Evolutionary conservation across 78 protist species (phyloP), one percentile per base, ranked within the genome.

Genomic region (Capsaspora owczarzaki): DNA sequence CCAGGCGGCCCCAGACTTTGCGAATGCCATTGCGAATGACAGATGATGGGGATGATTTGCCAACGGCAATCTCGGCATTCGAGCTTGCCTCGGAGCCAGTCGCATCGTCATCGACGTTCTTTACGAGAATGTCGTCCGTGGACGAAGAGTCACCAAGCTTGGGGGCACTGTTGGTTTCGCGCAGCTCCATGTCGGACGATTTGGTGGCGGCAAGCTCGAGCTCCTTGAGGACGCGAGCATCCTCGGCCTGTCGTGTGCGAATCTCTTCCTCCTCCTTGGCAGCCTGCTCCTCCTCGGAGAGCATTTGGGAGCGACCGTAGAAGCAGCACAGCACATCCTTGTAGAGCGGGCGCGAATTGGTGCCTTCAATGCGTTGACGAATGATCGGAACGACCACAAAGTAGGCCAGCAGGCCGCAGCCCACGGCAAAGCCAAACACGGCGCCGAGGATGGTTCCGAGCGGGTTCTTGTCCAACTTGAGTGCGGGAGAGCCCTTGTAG

Each of bases 401-500:
- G 25, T 56, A n/a, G 27, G 72, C 37, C 16, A 79, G n/a, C 37
- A 61, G 43, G 8, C 82, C 82, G 16, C 19, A 14, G 68, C n/a
- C 19, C 4, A 22, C 25, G 31, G 37, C 53, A 31, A 37, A 31
- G 35, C 47, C 83, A 25, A 80, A 3, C 10, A 6, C 29, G 40
- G 43, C 43, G 29, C 71, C 84, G 33, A 81, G 22, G 35, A 8
- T 37, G 38, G 33, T 10, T 35, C 63, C 35, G 3, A 81, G 19
- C 51, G 81, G 80, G 31, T 25, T 60, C 46, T 68, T 38, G 74
- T 85, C 83, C 19, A 79, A 46, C 25, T 71, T 72, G 44, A 79
- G 75, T 5, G 76, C 35, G 41, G 85, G 82, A 0, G 85, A 27
- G 38, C 89, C 85, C 42, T 81, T 86, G 75, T 74, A 66, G 47